These are phyloP conservation scores for rapeseed (Brassica napus) DNA, from an alignment of 345 rosid species.

Conservation along the genomic window DNA sequence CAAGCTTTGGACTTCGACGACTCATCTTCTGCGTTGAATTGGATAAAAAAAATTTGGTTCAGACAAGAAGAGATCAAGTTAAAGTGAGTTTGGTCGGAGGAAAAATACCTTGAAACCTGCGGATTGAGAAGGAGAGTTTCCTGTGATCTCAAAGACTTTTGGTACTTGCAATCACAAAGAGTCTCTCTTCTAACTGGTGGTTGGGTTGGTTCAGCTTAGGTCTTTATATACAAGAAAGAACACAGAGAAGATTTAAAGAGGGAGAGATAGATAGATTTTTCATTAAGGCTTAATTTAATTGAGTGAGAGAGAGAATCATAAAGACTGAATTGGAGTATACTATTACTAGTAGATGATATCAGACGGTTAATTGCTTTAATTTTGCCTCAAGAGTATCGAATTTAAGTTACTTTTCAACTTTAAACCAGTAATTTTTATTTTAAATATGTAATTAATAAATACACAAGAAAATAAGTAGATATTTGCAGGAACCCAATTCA, in stretches of 20 bases:
- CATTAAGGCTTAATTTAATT: constrained; percentile 77
- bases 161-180: constrained; percentile 23
- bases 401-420: constrained; percentile 34
- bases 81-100: constrained; percentile 30
- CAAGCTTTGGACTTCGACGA: constrained; percentile 77
- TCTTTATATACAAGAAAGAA: constrained; percentile 48
- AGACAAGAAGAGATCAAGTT: constrained; percentile 19
- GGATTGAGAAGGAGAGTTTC: constrained; percentile 29
- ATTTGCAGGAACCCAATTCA: constrained; percentile 51
- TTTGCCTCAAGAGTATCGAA: constrained; percentile 39
- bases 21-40: constrained; percentile 55
- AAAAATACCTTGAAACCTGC: constrained; percentile 36
- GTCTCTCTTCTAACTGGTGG: constrained; percentile 38
- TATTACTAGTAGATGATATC: constrained; percentile 12
- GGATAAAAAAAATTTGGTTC: neutral
- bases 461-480: constrained; percentile 19
- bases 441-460: constrained; percentile 6
- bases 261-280: constrained; percentile 53
- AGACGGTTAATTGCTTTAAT: constrained; percentile 19
- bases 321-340: constrained; percentile 50
- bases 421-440: constrained; percentile 9
- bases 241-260: constrained; percentile 41
- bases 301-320: constrained; percentile 50
- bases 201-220: constrained; percentile 45
- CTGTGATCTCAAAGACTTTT: constrained; percentile 21